Evolutionary conservation across 2,329 filamentous ascomycete species (phyloP).

Genomic region (Parascedosporium putredinis): DNA sequence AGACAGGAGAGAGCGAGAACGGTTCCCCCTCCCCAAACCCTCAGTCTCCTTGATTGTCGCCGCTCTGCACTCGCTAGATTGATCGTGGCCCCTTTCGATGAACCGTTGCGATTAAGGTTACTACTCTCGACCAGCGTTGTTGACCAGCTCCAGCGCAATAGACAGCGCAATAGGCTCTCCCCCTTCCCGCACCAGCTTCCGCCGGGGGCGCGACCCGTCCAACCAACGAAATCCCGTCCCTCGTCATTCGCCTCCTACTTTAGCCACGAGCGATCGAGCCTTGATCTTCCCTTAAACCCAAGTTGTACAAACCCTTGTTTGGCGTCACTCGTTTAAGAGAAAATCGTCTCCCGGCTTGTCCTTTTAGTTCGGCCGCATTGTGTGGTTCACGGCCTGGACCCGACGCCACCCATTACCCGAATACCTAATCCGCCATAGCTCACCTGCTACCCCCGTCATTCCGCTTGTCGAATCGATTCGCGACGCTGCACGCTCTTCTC

Average conservation of each 20-base stretch:
- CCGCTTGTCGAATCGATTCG: background rate
- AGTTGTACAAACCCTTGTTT: background rate
- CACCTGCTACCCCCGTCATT: background rate
- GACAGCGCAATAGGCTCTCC: background rate
- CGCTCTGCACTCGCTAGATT: background rate
- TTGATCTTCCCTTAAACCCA: background rate
- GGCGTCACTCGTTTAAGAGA: background rate
- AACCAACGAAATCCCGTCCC: conserved; percentile 1
- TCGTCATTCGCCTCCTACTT: background rate
- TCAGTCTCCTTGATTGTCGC: background rate
- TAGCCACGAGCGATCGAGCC: background rate
- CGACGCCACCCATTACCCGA: conserved; percentile 1
- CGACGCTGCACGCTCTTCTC: background rate
- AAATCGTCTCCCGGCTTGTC: background rate
- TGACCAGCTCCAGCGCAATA: background rate
- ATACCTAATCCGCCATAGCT: conserved; percentile 1
- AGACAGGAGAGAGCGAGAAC: background rate
- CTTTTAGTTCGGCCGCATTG: conserved; percentile 4
- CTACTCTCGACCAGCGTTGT: background rate
- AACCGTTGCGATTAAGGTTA: background rate
- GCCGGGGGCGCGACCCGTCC: background rate
- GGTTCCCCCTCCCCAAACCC: background rate
- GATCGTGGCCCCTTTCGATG: background rate
- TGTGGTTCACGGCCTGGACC: conserved; percentile 1
- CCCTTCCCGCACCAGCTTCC: background rate